A percentile compares a stretch with the other conserved stretches of the same genome.
phyloP scores from a whole-genome alignment of 75 land plant genomes.

The Pseudotsuga menziesii region DNA sequence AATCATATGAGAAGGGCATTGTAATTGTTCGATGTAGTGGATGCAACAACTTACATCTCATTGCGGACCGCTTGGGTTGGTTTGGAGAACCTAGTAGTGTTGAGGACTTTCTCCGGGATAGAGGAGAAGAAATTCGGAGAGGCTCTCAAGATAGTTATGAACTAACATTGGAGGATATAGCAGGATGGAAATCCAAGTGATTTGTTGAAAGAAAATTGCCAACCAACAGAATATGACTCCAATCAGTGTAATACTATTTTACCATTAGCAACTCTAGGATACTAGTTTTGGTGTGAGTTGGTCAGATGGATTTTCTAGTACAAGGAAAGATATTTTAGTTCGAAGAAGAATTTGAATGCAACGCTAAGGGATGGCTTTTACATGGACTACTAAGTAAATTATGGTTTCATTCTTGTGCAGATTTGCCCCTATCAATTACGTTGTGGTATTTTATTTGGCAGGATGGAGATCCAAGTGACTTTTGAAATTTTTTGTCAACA shows the following conservation, averaged over 20 bases:
- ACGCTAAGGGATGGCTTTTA: not conserved
- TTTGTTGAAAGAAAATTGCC: too few species aligned
- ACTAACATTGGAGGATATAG: slow-evolving; percentile 77
- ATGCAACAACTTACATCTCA: slow-evolving; percentile 84
- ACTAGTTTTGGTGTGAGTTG: not conserved
- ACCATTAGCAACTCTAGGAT: not conserved
- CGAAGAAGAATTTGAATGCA: not conserved
- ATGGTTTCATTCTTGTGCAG: not conserved
- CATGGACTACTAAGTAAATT: not conserved
- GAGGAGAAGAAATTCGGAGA: slow-evolving; percentile 77
- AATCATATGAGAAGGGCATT: slow-evolving; percentile 91
- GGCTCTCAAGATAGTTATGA: slow-evolving; percentile 71
- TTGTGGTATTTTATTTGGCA: too few species aligned
- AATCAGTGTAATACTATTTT: not conserved
- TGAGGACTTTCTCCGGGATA: slow-evolving; percentile 74
- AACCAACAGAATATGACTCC: not conserved
- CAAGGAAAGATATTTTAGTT: not conserved
- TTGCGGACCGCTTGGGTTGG: slow-evolving; percentile 93
- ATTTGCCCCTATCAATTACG: not conserved
- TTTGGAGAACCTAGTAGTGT: slow-evolving; percentile 88
- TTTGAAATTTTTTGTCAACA: too few species aligned
- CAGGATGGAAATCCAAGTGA: slow-evolving; percentile 48
- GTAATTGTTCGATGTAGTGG: slow-evolving; percentile 83
- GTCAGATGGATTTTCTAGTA: not conserved
- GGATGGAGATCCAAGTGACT: too few species aligned